Evolutionary conservation across 305 asterid species (phyloP).

Genomic region (Fraxinus sp.): DNA sequence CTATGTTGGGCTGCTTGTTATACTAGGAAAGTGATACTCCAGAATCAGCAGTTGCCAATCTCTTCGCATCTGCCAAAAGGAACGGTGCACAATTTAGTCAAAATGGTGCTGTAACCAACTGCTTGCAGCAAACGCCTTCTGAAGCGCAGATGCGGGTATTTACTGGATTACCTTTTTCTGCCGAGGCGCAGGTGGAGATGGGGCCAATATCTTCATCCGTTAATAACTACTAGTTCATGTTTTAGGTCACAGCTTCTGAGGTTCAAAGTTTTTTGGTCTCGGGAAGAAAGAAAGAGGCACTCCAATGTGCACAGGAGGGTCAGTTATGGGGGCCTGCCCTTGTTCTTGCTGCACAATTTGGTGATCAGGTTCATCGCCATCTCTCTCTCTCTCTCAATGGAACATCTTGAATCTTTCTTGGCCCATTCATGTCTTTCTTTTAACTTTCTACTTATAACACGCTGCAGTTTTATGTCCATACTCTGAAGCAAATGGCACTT

Average conservation of each 20-base stretch:
- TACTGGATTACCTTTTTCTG: background rate
- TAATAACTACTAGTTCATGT: slow-evolving; percentile 28
- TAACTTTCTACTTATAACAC: slow-evolving; percentile 6
- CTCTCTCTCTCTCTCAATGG: background rate
- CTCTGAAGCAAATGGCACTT: slow-evolving; percentile 83
- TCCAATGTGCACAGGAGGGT: slow-evolving; percentile 89
- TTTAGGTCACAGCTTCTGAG: slow-evolving; percentile 71
- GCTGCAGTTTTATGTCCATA: slow-evolving; percentile 72
- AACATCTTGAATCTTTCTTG: slow-evolving; percentile 14
- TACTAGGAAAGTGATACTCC: slow-evolving; percentile 70
- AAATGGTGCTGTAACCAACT: slow-evolving; percentile 55
- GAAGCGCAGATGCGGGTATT: slow-evolving; percentile 70
- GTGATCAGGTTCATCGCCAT: slow-evolving; percentile 59
- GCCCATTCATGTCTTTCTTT: slow-evolving; percentile 11
- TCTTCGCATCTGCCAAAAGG: slow-evolving; percentile 72
- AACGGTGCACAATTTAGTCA: slow-evolving; percentile 47
- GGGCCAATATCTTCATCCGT: slow-evolving; percentile 12
- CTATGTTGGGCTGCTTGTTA: slow-evolving; percentile 13
- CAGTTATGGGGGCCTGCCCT: slow-evolving; percentile 98
- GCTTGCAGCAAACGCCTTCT: slow-evolving; percentile 81
- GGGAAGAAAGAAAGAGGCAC: slow-evolving; percentile 91
- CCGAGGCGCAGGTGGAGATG: background rate
- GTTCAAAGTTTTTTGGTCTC: slow-evolving; percentile 88
- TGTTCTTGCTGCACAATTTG: slow-evolving; percentile 96
- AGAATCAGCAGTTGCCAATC: slow-evolving; percentile 76